Evolutionary conservation across 2,329 filamentous ascomycete species (phyloP), one percentile per base, ranked within the genome.

Genomic region (Scedosporium minutisporum): DNA sequence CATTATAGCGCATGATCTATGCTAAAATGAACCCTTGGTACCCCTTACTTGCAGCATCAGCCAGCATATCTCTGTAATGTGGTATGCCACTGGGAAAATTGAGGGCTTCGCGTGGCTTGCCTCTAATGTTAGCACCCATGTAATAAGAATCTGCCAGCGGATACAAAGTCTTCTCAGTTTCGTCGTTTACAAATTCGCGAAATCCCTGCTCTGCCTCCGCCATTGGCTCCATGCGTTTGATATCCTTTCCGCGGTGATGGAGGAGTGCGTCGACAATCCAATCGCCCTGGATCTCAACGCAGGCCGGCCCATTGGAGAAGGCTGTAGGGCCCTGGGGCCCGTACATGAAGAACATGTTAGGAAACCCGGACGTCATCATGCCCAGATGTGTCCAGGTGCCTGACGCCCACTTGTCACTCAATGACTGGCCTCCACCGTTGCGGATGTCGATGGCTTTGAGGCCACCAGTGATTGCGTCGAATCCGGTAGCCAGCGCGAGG

Each of bases 271-370:
- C 64, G 18, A 71, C 63, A 25, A 79, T 71, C 71, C 73, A 79
- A 29, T 76, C 67, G 2, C 73, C 74, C 64, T 79, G 76, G 10
- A 75, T 42, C 65, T 79, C 72, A 1, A 72, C 71, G 58, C 72
- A 76, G 0, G 72, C 73, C 0, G 76, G 77, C 1, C 75, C 76
- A 58, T 78, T 78, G 64, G 70, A 61, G 62, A 78, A 67, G 1
- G 73, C n/a, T 18, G 46, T 74, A 3, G 76, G 77, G 1, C 68
- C 72, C 44, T 78, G 76, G 1, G 76, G 76, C 0, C 76, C 76
- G 62, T 75, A 77, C 7, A 70, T 68, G 67, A 76, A 75, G 67
- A 80, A 79, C 70, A 81, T 73, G 65, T 81, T 81, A 1, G 78
- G 78, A 65, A 75, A 81, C 0, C 73, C 74, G 1, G 71, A 65